These are phyloP conservation scores for Podila minutissima DNA, from an alignment of 192 early-diverging fungal species.

Conservation along the genomic window DNA sequence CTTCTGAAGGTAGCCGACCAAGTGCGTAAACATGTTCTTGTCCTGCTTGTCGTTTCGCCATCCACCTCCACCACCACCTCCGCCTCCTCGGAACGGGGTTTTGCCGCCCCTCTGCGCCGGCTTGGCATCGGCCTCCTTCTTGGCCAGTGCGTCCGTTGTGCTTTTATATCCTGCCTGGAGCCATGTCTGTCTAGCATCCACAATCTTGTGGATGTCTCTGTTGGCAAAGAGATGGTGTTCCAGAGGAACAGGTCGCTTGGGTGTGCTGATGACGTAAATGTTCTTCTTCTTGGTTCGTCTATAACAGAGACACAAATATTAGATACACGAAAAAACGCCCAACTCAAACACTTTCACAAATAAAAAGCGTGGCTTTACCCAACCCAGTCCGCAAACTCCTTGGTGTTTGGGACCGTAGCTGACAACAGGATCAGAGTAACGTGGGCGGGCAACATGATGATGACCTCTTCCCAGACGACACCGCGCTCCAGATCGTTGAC, in stretches of 20 bases:
- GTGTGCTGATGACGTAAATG: slow-evolving; percentile 97
- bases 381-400: slow-evolving; percentile 99
- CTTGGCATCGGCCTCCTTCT: slow-evolving; percentile 63
- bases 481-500: slow-evolving; percentile 95
- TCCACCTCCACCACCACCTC: slow-evolving; percentile 60
- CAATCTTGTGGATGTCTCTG: slow-evolving; percentile 89
- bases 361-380: slow-evolving; percentile 66
- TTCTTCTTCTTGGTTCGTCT: slow-evolving; percentile 96
- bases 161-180: slow-evolving; percentile 72
- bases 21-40: slow-evolving; percentile 82
- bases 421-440: slow-evolving; percentile 95
- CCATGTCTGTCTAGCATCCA: slow-evolving; percentile 79
- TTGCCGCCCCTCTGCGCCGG: slow-evolving; percentile 53
- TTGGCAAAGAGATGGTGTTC: slow-evolving; percentile 94
- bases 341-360: neutral
- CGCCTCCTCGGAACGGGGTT: slow-evolving; percentile 46
- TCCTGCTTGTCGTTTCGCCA: slow-evolving; percentile 65
- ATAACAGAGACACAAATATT: neutral
- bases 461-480: slow-evolving; percentile 99
- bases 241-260: slow-evolving; percentile 92
- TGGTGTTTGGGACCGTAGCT: slow-evolving; percentile 97
- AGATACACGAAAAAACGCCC: no score
- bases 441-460: slow-evolving; percentile 98
- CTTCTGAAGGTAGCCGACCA: slow-evolving; percentile 80
- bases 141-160: slow-evolving; percentile 77